Percentiles rank a stretch among this genome's conserved stretches.
phyloP scores from a whole-genome alignment of 495 filamentous ascomycete genomes.

The Lindgomyces ingoldianus region DNA sequence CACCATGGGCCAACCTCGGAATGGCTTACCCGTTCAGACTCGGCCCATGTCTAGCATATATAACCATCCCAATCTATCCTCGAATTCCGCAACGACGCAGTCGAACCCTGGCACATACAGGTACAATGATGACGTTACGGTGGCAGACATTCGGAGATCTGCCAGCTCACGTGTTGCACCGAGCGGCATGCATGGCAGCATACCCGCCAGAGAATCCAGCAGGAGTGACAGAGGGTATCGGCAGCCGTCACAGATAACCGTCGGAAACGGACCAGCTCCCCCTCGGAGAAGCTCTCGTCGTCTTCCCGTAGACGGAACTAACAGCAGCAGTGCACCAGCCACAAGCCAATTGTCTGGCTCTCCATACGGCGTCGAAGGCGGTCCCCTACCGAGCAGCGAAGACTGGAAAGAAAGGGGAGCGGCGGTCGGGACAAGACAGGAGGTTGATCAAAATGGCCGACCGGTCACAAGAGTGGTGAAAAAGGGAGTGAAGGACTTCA shows the following conservation, averaged over 20 bases:
- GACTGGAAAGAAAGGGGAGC: constrained; percentile 96
- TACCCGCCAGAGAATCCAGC: constrained; percentile 68
- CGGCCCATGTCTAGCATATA: constrained; percentile 45
- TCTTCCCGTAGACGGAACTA: constrained; percentile 53
- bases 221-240: constrained; percentile 68
- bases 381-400: constrained; percentile 70
- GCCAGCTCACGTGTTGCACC: constrained; percentile 64
- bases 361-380: constrained; percentile 65
- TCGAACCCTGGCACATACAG: constrained; percentile 42
- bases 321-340: constrained; percentile 44
- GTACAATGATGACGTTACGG: constrained; percentile 44
- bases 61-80: constrained; percentile 45
- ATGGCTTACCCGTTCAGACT: constrained; percentile 12
- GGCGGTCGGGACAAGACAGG: constrained; percentile 73
- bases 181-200: constrained; percentile 61
- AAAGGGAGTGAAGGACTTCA: constrained; percentile 96
- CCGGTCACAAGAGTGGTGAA: constrained; percentile 82
- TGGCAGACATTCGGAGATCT: constrained; percentile 58
- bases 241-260: constrained; percentile 54
- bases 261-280: constrained; percentile 57
- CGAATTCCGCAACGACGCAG: constrained; percentile 35
- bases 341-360: constrained; percentile 45
- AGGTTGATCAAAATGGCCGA: constrained; percentile 79
- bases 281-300: constrained; percentile 68
- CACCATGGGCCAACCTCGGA: constrained; percentile 25